A percentile compares a stretch with the other conserved stretches of the same genome.
These are phyloP conservation scores for Ophiostoma sp. DNA, from an alignment of 2,329 filamentous ascomycete species.

Conservation along the genomic window DNA sequence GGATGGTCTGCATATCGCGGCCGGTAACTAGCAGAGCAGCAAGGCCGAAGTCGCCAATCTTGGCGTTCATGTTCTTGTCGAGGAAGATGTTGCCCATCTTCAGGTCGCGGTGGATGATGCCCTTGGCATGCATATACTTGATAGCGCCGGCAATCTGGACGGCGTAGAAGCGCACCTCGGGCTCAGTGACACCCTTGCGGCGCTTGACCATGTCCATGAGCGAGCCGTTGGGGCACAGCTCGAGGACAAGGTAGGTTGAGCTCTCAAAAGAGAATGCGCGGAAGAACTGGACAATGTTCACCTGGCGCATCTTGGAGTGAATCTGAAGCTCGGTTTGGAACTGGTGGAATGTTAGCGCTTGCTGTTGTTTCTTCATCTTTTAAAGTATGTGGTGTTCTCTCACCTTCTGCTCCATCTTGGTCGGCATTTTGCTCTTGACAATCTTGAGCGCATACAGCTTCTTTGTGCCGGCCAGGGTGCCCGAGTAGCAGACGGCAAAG, in stretches of 20 bases:
- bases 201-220: slow-evolving; percentile 98
- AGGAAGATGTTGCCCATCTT: slow-evolving; percentile 99
- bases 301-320: slow-evolving; percentile 95
- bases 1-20: slow-evolving; percentile 79
- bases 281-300: slow-evolving; percentile 93
- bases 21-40: slow-evolving; percentile 89
- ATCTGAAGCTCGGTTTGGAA: slow-evolving; percentile 89
- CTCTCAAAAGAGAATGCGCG: slow-evolving; percentile 87
- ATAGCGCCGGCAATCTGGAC: slow-evolving; percentile 95
- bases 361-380: not conserved
- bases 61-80: slow-evolving; percentile 93
- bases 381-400: not conserved
- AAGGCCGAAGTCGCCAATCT: slow-evolving; percentile 95
- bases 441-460: slow-evolving; percentile 77
- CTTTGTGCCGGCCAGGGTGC: slow-evolving; percentile 64
- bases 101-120: slow-evolving; percentile 93
- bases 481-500: slow-evolving; percentile 79
- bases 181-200: slow-evolving; percentile 84
- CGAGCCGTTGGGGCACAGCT: slow-evolving; percentile 92
- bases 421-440: slow-evolving; percentile 78
- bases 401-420: slow-evolving; percentile 83
- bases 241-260: slow-evolving; percentile 90
- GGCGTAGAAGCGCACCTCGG: slow-evolving; percentile 90
- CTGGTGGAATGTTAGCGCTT: slow-evolving; percentile 38
- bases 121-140: slow-evolving; percentile 95